Evolutionary conservation across 2,329 filamentous ascomycete species (phyloP).

Genomic region (Emergomyces africanus): DNA sequence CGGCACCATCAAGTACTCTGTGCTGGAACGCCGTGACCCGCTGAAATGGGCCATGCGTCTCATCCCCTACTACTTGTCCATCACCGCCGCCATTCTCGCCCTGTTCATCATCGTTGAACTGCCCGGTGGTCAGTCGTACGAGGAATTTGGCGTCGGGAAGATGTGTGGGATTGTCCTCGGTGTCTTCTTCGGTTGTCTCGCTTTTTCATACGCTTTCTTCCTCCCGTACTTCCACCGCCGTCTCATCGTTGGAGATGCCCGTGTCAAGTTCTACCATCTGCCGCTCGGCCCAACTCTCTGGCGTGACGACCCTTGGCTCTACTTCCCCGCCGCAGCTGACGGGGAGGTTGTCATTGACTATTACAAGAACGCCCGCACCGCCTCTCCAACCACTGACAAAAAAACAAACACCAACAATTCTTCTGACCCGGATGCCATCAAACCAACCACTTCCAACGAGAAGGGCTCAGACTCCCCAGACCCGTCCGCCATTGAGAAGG

Average conservation of each 20-base stretch:
- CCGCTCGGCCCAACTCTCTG: constrained; percentile 29
- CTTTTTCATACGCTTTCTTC: constrained; percentile 24
- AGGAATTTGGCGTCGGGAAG: constrained; percentile 19
- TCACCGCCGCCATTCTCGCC: constrained; percentile 37
- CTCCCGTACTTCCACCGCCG: constrained; percentile 25
- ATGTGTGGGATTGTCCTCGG: constrained; percentile 20
- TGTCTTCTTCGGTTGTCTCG: constrained; percentile 21
- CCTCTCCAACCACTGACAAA: neutral
- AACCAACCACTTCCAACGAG: neutral
- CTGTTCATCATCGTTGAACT: constrained; percentile 47
- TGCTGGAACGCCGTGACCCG: constrained; percentile 38
- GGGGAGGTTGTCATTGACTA: constrained; percentile 26
- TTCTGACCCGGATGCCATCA: constrained; percentile 2
- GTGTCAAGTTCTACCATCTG: constrained; percentile 22
- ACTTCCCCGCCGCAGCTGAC: constrained; percentile 28
- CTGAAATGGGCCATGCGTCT: constrained; percentile 38
- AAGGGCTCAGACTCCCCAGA: constrained; percentile 4
- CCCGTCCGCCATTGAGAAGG: constrained; percentile 9
- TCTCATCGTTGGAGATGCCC: constrained; percentile 21
- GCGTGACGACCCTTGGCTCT: constrained; percentile 27
- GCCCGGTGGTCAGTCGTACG: constrained; percentile 19
- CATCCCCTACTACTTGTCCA: constrained; percentile 38
- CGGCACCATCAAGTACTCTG: constrained; percentile 36
- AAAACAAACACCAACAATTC: neutral
- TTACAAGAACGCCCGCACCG: constrained; percentile 20